phyloP scores from a whole-genome alignment of 2,329 filamentous ascomycete genomes.

The Cadophora gregata region DNA sequence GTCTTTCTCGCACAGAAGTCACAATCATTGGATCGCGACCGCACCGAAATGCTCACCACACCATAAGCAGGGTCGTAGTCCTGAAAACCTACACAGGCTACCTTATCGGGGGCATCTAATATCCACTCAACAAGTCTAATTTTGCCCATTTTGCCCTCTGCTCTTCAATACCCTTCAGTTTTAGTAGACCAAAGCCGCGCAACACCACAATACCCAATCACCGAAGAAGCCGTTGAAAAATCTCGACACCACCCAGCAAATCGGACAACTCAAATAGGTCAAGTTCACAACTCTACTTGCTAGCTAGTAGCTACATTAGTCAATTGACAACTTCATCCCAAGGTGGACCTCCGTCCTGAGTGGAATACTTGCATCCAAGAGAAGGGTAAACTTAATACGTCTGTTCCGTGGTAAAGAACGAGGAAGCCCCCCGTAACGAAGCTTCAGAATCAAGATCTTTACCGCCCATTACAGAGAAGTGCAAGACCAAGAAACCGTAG shows the following conservation, averaged over 20 bases:
- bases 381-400: too few relatives aligned
- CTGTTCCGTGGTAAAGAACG: background rate
- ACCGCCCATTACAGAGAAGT: background rate
- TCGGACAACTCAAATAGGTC: background rate
- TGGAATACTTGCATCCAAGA: too few relatives aligned
- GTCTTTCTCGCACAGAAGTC: background rate
- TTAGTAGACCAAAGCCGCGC: slow-evolving; percentile 5
- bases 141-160: background rate
- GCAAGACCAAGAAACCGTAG: background rate
- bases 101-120: background rate
- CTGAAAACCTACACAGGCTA: background rate
- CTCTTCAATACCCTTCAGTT: slow-evolving; percentile 14
- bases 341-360: background rate
- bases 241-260: background rate
- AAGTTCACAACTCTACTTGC: background rate
- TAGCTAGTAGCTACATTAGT: background rate
- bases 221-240: slow-evolving; percentile 28
- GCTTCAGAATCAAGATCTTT: background rate
- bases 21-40: background rate
- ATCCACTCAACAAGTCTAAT: background rate
- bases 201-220: slow-evolving; percentile 15
- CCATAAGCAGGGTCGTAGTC: background rate
- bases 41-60: background rate
- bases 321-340: background rate
- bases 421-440: background rate